Percentiles rank a stretch among this genome's conserved stretches.
Conservation (phyloP, 2,329 filamentous ascomycete species). For the Mariannaea sp. region DNA sequence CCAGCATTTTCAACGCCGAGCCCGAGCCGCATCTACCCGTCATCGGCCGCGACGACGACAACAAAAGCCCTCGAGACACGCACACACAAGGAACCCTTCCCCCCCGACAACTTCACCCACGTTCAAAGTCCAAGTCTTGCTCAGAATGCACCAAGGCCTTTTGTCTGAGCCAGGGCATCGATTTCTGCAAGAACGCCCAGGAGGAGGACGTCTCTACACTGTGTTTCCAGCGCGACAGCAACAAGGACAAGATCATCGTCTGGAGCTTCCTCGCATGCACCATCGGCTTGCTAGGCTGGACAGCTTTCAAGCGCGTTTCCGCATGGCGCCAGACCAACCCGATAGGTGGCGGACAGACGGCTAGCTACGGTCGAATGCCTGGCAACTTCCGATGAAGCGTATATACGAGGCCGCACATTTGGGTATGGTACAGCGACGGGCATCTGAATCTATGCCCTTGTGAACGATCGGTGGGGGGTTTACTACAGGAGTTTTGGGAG, state of each 20-base stretch:
- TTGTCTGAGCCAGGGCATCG: slow-evolving; percentile 63
- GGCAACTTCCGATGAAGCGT: slow-evolving; percentile 29
- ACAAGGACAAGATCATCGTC: slow-evolving; percentile 70
- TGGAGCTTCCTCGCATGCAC: slow-evolving; percentile 67
- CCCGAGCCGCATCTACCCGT: slow-evolving; percentile 25
- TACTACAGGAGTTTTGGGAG: slow-evolving; percentile 13
- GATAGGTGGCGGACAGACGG: slow-evolving; percentile 37
- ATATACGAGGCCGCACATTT: background rate
- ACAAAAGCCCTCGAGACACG: slow-evolving; percentile 13
- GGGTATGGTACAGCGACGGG: background rate
- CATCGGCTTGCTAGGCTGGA: slow-evolving; percentile 63
- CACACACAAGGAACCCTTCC: slow-evolving; percentile 7
- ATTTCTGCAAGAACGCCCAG: slow-evolving; percentile 65
- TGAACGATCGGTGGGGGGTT: slow-evolving; percentile 2
- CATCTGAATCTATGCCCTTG: slow-evolving; percentile 7
- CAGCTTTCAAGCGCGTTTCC: slow-evolving; percentile 55
- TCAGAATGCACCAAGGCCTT: slow-evolving; percentile 68
- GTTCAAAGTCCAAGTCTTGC: slow-evolving; percentile 55
- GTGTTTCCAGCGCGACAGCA: slow-evolving; percentile 70
- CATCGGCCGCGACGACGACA: slow-evolving; percentile 6
- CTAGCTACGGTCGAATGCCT: slow-evolving; percentile 40
- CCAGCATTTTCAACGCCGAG: slow-evolving; percentile 28
- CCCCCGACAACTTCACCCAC: slow-evolving; percentile 29
- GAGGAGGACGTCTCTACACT: slow-evolving; percentile 66
- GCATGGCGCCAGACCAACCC: slow-evolving; percentile 46